Evolutionary conservation across 2,329 filamentous ascomycete species (phyloP), one percentile per base, ranked within the genome.

Genomic region (Trichoderma cornu-damae): DNA sequence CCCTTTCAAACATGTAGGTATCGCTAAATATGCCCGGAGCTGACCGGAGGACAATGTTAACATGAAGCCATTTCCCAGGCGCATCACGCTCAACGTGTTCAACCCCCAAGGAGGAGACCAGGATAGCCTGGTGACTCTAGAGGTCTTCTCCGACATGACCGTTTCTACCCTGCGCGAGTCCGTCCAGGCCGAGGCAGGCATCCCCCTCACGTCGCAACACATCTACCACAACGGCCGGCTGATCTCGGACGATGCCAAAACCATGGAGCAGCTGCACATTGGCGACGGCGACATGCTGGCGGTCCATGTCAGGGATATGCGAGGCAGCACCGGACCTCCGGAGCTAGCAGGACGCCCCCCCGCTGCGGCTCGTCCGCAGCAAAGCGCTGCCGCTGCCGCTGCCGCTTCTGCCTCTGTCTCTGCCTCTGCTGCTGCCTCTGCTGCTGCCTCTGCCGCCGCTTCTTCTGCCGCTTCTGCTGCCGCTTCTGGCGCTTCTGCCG

Each of bases 201-300:
- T 96, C 64, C 83, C 88, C 26, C 81, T 85, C 16, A 77, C 79
- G 43, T 80, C 87, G 46, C 91, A 96, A 72, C 86, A 90, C 68
- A 86, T 97, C 69, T 95, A 94, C 74, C 88, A 93, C 75, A 95
- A 96, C 71, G 94, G 93, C 63, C 83, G 84, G 63, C 82, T 92
- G 40, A 84, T 99, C 56, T 81, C 78, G 63, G 86, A 91, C 72
- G 87, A 92, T 66, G 74, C 81, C 59, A 88, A 91, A 71, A 96
- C 91, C 3, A 82, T 99, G 68, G 84, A 91, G 64, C 81, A 93
- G 66, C 81, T 92, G 30, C 82, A 87, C 40, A 88, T 99, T 65
- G 83, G 79, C 48, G 90, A 97, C 73, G 90, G 90, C 56, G 94
- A 96, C 68, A 92, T 99, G 89, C 77, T 99, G 62, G 90, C 89